Conservation (phyloP, 345 rosid genomes). For the Physaria fendleri region DNA sequence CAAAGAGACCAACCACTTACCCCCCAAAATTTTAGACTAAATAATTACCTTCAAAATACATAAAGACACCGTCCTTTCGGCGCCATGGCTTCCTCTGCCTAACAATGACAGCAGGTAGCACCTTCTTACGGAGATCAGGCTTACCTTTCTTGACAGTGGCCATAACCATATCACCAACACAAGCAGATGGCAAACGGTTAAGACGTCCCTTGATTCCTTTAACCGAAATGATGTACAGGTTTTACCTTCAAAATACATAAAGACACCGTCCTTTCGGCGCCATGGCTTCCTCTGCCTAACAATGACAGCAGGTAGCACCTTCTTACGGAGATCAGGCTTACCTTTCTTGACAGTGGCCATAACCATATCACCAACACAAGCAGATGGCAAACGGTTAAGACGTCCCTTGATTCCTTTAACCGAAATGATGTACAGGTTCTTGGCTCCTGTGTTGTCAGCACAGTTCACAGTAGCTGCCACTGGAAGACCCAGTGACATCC, state of each 20-base stretch:
- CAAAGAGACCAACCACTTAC: background rate
- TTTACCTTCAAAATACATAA: conserved; percentile 40
- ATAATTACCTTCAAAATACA: conserved; percentile 31
- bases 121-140: conserved; percentile 42
- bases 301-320: conserved; percentile 38
- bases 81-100: conserved; percentile 44
- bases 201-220: conserved; percentile 41
- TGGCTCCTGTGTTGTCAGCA: conserved; percentile 38
- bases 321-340: conserved; percentile 40
- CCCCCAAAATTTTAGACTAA: background rate
- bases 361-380: conserved; percentile 39
- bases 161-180: conserved; percentile 41
- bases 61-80: conserved; percentile 42
- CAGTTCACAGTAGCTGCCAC: conserved; percentile 40
- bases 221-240: conserved; percentile 36
- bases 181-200: conserved; percentile 35
- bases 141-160: conserved; percentile 39
- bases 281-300: conserved; percentile 42
- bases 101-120: conserved; percentile 36
- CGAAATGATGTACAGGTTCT: conserved; percentile 36
- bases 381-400: conserved; percentile 36
- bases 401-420: conserved; percentile 40
- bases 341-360: conserved; percentile 41
- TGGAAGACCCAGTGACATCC: conserved; percentile 39
- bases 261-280: conserved; percentile 45